These are phyloP conservation scores for Fusarium piperis DNA, from an alignment of 2,329 filamentous ascomycete genomes.

Conservation along the genomic window DNA sequence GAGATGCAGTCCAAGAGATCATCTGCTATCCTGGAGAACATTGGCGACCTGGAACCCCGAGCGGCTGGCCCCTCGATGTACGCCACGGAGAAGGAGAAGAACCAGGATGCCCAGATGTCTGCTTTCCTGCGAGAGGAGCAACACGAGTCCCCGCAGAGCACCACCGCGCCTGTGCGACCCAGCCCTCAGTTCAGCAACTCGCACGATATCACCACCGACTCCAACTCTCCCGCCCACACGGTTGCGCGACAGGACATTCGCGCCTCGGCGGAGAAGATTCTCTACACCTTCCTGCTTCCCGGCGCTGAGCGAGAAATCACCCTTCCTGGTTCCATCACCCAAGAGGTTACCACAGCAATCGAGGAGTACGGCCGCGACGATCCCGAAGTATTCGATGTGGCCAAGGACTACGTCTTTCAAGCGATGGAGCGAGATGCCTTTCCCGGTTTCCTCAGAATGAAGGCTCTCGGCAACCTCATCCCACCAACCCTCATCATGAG, in stretches of 20 bases:
- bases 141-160: constrained; percentile 66
- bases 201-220: constrained; percentile 74
- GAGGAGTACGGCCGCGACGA: constrained; percentile 94
- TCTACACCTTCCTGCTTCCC: constrained; percentile 96
- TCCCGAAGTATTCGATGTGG: constrained; percentile 95
- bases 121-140: constrained; percentile 81
- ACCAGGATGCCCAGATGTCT: constrained; percentile 89
- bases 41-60: constrained; percentile 72
- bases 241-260: constrained; percentile 91
- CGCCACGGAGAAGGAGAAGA: constrained; percentile 75
- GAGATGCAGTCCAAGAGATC: constrained; percentile 92
- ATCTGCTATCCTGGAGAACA: constrained; percentile 78
- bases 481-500: constrained; percentile 88
- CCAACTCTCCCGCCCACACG: constrained; percentile 83
- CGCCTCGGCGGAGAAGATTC: constrained; percentile 94
- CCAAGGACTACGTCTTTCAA: constrained; percentile 99
- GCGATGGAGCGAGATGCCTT: constrained; percentile 99
- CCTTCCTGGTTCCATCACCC: constrained; percentile 85
- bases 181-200: constrained; percentile 70
- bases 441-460: constrained; percentile 92
- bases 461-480: constrained; percentile 94
- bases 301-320: constrained; percentile 98
- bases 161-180: constrained; percentile 55
- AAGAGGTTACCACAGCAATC: constrained; percentile 86
- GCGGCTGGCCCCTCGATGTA: constrained; percentile 71